phyloP scores from a whole-genome alignment of 371 early-diverging fungal species.

The Entomophthora muscae region DNA sequence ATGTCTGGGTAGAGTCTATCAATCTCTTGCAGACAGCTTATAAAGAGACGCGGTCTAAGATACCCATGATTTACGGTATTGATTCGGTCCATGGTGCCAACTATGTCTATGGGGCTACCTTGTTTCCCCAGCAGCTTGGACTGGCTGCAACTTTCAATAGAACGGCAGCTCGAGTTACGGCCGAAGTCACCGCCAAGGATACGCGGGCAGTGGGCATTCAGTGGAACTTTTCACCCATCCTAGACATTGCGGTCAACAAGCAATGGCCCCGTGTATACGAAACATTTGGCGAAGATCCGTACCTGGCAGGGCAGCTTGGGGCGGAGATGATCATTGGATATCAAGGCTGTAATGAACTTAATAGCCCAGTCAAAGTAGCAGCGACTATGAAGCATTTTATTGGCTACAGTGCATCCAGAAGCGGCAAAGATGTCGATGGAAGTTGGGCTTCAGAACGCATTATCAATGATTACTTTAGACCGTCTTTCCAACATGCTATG shows the following conservation, averaged over 20 bases:
- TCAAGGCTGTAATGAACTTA: constrained; percentile 30
- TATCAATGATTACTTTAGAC: constrained; percentile 37
- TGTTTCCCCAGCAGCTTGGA: constrained; percentile 25
- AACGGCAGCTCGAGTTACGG: constrained; percentile 18
- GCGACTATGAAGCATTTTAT: constrained; percentile 33
- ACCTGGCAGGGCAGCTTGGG: constrained; percentile 30
- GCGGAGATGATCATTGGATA: constrained; percentile 31
- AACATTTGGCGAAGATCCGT: constrained; percentile 33
- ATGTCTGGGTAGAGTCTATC: not conserved
- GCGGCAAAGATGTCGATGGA: constrained; percentile 38
- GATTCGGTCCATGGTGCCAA: constrained; percentile 51
- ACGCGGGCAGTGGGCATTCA: constrained; percentile 28
- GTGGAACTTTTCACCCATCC: too few species aligned
- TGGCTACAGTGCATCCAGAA: constrained; percentile 21
- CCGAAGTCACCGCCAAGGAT: constrained; percentile 27
- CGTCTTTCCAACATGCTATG: constrained; percentile 38
- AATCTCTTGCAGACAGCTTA: not conserved
- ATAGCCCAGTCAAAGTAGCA: constrained; percentile 19
- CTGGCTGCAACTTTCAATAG: constrained; percentile 28
- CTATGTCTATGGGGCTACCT: too few species aligned
- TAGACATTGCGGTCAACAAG: constrained; percentile 41
- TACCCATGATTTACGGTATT: constrained; percentile 14
- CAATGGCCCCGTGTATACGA: too few species aligned
- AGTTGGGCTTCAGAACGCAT: constrained; percentile 35
- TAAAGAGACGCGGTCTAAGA: constrained; percentile 38